Conservation (phyloP, 108 stramenopile genomes). For the Seminavis robusta region DNA sequence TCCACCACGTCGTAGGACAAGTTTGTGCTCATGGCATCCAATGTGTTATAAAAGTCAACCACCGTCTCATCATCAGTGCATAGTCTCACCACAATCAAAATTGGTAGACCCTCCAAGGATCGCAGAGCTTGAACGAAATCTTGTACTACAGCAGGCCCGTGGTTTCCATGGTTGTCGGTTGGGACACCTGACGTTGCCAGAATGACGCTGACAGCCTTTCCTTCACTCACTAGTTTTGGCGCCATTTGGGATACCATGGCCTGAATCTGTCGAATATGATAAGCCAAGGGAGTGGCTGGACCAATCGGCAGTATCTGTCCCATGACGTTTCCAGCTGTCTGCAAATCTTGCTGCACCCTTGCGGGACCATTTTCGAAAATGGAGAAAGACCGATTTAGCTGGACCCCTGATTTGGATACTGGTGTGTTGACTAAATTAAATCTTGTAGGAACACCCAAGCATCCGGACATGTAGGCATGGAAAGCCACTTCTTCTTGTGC, state of each 20-base stretch:
- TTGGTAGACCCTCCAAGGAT: slow-evolving; percentile 27
- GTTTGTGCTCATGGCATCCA: slow-evolving; percentile 25
- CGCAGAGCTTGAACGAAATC: slow-evolving; percentile 1
- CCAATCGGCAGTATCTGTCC: no score
- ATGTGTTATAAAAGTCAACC: slow-evolving; percentile 33
- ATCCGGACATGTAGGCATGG: slow-evolving; percentile 59
- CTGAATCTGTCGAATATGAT: no score
- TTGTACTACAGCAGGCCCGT: slow-evolving; percentile 5
- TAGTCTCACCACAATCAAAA: slow-evolving; percentile 43
- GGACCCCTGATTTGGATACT: no score
- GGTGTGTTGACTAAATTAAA: no score
- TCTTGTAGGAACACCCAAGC: slow-evolving; percentile 53
- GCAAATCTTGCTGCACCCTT: no score
- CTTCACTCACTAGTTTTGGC: no score
- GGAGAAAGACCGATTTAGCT: no score
- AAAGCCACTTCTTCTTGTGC: slow-evolving; percentile 50
- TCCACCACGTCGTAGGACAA: slow-evolving; percentile 30
- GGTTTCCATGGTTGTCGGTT: slow-evolving; percentile 25
- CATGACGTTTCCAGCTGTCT: no score
- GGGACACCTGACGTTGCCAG: slow-evolving; percentile 50
- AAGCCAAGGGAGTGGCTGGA: no score
- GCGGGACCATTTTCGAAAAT: no score
- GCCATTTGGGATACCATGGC: no score
- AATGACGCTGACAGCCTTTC: no score
- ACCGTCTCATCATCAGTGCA: slow-evolving; percentile 38